Evolutionary conservation across 2,329 filamentous ascomycete species (phyloP).

Genomic region (Botrytis byssoidea): DNA sequence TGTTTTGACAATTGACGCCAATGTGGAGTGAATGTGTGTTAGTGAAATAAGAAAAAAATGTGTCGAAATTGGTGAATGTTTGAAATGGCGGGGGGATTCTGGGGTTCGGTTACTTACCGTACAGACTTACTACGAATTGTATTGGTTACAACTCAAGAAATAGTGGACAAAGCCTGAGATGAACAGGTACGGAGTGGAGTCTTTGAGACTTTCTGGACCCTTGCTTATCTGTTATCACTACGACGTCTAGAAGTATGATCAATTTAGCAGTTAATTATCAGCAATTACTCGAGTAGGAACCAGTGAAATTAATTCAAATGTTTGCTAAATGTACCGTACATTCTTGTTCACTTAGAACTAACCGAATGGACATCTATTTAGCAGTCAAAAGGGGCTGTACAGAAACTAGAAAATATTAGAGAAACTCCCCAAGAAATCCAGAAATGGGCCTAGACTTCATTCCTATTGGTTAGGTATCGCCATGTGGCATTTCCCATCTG

Average conservation of each 20-base stretch:
- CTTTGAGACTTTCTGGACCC: not conserved
- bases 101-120: not conserved
- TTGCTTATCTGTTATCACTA: not conserved
- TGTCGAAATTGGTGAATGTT: not conserved
- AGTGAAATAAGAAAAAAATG: not conserved
- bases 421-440: not conserved
- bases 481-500: slow-evolving; percentile 2
- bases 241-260: not conserved
- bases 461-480: not conserved
- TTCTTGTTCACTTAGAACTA: not conserved
- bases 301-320: not conserved
- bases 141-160: not conserved
- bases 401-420: not conserved
- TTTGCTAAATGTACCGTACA: not conserved
- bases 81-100: slow-evolving; percentile 12
- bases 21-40: not conserved
- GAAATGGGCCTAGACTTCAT: not conserved
- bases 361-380: not conserved
- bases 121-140: not conserved
- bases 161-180: not conserved
- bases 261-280: not conserved
- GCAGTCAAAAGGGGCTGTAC: not conserved
- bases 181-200: not conserved
- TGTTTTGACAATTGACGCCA: not conserved
- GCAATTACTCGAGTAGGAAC: not conserved